Base-by-base conservation (phyloP, 129 eudicot species). In the Tanacetum coccineum region DNA sequence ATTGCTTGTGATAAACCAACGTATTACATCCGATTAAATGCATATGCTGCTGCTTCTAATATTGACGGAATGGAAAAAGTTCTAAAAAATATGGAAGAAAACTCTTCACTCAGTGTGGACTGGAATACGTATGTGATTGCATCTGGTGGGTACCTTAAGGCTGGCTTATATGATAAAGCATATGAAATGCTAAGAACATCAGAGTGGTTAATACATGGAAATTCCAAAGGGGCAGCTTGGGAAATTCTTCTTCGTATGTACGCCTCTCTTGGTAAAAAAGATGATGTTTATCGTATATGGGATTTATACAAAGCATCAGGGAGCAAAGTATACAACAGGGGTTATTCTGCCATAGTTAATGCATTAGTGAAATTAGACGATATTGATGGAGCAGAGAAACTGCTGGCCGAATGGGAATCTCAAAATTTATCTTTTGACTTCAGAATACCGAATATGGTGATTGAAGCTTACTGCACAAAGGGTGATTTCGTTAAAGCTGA, bases 351-450 rank as follows among this genome's bases (percentile, higher is more conserved):
- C 28, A 78, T 84, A 78, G 71, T 90, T 36, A 53, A 80, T 26
- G 79, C 95, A 10, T 14, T 90, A 13, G 66, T 80, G 77, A 90
- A 71, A 70, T 78, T 84, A 36, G 81, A 82, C 58, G 97, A 90
- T 66, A 49, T 82, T 58, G 87, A 87, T 61, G 91, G 85, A 18
- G 79, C 77, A 0, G 87, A 84, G 74, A 76, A 82, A 65, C 64
- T 90, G 9, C 61, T 87, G 62, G 74, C 68, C 50, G 91, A 87
- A 66, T 84, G 92, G 91, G 85, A 81, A 76, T 58, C 62, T 3
- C 60, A 78, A 47, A 69, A 66, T 4, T 64, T 81, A 42, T 52
- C 77, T 11, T 82, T 52, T 65, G 89, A 84, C 70, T 77, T 90
- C 32, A 71, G 88, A 22, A 70, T 83, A 15, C 83, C 87, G 52